A percentile compares a stretch with the other conserved stretches of the same genome.
Evolutionary conservation across 768 basidiomycete genomes (phyloP).

Genomic region (Inosperma sp.): DNA sequence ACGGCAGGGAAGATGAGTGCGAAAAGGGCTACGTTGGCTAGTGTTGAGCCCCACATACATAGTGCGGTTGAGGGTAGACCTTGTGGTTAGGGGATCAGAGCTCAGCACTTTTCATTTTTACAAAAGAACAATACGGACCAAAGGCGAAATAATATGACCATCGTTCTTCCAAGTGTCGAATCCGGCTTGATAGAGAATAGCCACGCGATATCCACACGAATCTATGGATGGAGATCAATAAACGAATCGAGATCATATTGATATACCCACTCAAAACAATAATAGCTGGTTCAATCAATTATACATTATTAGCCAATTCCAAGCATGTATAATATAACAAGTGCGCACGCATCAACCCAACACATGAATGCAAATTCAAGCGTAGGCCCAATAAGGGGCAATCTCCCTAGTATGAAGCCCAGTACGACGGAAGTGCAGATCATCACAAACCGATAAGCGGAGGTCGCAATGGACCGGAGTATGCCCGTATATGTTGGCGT

Average conservation of each 20-base stretch:
- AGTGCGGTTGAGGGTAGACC: slow-evolving; percentile 68
- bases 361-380: slow-evolving; percentile 71
- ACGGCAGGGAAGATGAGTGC: slow-evolving; percentile 79
- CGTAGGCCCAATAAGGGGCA: slow-evolving; percentile 61
- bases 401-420: slow-evolving; percentile 55
- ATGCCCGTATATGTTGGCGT: slow-evolving; percentile 64
- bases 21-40: slow-evolving; percentile 80
- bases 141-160: slow-evolving; percentile 90
- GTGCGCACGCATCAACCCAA: slow-evolving; percentile 81
- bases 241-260: not conserved
- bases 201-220: slow-evolving; percentile 79
- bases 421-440: slow-evolving; percentile 69
- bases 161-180: slow-evolving; percentile 76
- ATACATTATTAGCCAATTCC: not conserved
- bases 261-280: slow-evolving; percentile 75
- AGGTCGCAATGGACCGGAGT: slow-evolving; percentile 70
- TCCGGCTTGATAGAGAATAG: slow-evolving; percentile 59
- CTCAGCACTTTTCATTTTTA: not conserved
- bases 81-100: slow-evolving; percentile 26
- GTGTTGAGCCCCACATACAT: slow-evolving; percentile 67
- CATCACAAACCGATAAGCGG: slow-evolving; percentile 80
- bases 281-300: slow-evolving; percentile 56
- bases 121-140: slow-evolving; percentile 39
- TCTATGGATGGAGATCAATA: slow-evolving; percentile 34
- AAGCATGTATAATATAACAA: not conserved